Base-by-base conservation (phyloP, 768 basidiomycete species). In the Pilatotrama ljubarskyi region DNA sequence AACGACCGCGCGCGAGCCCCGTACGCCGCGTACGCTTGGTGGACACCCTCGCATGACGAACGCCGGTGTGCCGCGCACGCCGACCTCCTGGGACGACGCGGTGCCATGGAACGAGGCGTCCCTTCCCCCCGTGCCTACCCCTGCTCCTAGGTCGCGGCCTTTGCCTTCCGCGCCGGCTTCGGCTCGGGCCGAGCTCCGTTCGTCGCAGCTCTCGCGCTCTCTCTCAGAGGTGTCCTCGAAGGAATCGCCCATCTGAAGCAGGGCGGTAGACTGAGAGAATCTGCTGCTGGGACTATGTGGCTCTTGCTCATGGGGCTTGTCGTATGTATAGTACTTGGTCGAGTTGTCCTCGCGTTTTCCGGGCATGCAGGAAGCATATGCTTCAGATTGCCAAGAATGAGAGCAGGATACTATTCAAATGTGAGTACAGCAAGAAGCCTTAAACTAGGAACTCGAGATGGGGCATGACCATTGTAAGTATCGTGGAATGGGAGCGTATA, bases 11-110 rank as follows among this genome's bases (percentile, higher is more conserved):
- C 57, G 57, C 11, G 57, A 44, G 49, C 41, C 40, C 15, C 58
- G 51, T n/a, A 59, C 58, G 0, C 58, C 57, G 14, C 48, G 51
- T 14, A 55, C 60, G 6, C 35, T 53, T 3, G 55, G 50, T 1
- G 50, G 51, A 11, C 55, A 57, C 18, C 35, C 61, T 3, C 56
- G 56, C 2, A 40, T 9, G 41, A 38, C 61, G 18, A 43, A 46
- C 18, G 56, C 47, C 24, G 29, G 40, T 17, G 50, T 63, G 10
- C 61, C 56, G 40, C 61, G 52, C 25, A 63, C 61, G 32, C 61
- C 61, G 32, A 63, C 61, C 25, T 63, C 61, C 35, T 50, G 56
- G 24, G 61, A 54, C 15, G 61, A 63, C 32, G 56, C 56, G 10
- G 38, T 57, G 25, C 26, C 24, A 7, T 58, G 61, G 61, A 35